phyloP scores from a whole-genome alignment of 2,329 filamentous ascomycete genomes.

The Colletotrichum lindemuthianum region DNA sequence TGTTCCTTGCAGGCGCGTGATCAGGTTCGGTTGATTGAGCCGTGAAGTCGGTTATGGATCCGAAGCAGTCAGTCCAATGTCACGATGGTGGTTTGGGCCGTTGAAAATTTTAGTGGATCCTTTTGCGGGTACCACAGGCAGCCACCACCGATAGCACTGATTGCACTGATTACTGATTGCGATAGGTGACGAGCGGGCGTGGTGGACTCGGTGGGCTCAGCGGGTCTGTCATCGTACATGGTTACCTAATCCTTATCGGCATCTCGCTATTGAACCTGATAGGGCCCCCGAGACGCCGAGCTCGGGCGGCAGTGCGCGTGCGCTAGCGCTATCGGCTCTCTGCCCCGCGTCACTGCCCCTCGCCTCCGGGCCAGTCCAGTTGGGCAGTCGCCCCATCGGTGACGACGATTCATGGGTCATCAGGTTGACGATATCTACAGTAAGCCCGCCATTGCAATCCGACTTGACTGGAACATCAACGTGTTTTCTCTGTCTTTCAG shows the following conservation, averaged over 20 bases:
- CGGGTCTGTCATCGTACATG: neutral
- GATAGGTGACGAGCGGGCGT: too few relatives aligned
- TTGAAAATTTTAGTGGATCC: constrained; percentile 3
- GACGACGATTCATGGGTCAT: constrained; percentile 32
- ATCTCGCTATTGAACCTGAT: constrained; percentile 10
- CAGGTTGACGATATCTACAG: constrained; percentile 26
- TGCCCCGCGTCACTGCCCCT: too few relatives aligned
- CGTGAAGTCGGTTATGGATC: too few relatives aligned
- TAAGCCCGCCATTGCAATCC: constrained; percentile 17
- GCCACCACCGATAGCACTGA: too few relatives aligned
- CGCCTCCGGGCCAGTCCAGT: too few relatives aligned
- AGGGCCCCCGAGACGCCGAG: neutral
- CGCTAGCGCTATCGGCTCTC: too few relatives aligned
- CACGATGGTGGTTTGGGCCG: neutral
- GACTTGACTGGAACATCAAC: neutral
- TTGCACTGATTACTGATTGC: too few relatives aligned
- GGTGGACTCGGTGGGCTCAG: too few relatives aligned
- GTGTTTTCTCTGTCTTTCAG: neutral
- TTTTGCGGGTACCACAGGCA: neutral
- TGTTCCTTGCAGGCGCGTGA: too few relatives aligned
- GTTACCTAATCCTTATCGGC: constrained; percentile 31
- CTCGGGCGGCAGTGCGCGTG: neutral
- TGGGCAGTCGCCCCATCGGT: constrained; percentile 20
- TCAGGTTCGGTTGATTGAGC: too few relatives aligned
- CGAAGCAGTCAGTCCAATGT: neutral